Conservation (phyloP, 202 grass and related monocot genomes). For the Alloteropsis angusta region DNA sequence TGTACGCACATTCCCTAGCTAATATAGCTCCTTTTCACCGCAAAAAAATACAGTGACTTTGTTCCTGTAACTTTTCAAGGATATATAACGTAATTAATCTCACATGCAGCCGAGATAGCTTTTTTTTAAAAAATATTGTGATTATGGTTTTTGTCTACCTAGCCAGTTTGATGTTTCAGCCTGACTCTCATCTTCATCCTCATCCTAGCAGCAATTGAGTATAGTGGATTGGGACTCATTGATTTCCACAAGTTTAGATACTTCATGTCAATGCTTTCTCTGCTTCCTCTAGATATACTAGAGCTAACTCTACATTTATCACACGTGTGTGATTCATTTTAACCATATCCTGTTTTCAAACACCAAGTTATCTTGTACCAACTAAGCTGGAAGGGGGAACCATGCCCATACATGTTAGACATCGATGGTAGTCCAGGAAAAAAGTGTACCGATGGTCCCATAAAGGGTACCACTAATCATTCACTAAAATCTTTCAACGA, state of each 20-base stretch:
- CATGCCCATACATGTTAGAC: not conserved
- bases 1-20: too few species aligned
- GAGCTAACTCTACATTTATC: not conserved
- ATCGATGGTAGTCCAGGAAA: not conserved
- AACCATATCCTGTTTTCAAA: not conserved
- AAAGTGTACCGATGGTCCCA: not conserved
- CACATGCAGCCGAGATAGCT: not conserved
- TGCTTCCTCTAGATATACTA: not conserved
- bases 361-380: not conserved
- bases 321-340: not conserved
- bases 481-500: not conserved
- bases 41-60: not conserved
- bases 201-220: not conserved
- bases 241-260: not conserved
- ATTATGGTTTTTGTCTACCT: too few species aligned
- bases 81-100: too few species aligned
- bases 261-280: not conserved
- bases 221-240: not conserved
- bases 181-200: too few species aligned
- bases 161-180: too few species aligned
- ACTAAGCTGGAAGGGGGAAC: not conserved
- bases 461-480: not conserved
- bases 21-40: too few species aligned
- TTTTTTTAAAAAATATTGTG: not conserved
- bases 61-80: not conserved